Conservation (phyloP, 768 basidiomycete species). For the Punctularia strigosozonata region DNA sequence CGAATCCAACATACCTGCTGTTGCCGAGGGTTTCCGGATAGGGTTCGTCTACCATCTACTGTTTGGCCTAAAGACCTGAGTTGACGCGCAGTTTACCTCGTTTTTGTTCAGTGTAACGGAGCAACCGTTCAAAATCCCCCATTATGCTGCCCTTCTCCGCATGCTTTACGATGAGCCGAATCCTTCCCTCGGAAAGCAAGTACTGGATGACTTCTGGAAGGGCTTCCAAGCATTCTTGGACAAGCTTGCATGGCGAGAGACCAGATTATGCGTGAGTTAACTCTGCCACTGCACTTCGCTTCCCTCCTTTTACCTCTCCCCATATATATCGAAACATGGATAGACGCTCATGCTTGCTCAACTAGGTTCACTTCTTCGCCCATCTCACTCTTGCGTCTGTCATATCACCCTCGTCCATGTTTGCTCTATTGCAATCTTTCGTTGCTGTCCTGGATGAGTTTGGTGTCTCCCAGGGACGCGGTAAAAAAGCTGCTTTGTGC, state of each 20-base stretch:
- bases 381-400: constrained; percentile 70
- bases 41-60: constrained; percentile 31
- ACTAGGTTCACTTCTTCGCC: constrained; percentile 87
- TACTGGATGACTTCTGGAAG: constrained; percentile 85
- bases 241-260: constrained; percentile 84
- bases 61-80: background rate
- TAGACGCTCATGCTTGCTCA: background rate
- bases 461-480: constrained; percentile 76
- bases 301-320: background rate
- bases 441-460: constrained; percentile 83
- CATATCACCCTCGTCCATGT: constrained; percentile 68
- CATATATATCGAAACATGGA: background rate
- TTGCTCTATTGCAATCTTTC: constrained; percentile 73
- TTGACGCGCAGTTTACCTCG: constrained; percentile 6
- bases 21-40: constrained; percentile 68
- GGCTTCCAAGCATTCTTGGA: constrained; percentile 85
- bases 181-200: constrained; percentile 49
- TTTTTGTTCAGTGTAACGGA: constrained; percentile 64
- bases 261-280: constrained; percentile 68
- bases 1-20: constrained; percentile 43
- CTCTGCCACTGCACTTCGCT: background rate
- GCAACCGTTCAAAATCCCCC: constrained; percentile 89
- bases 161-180: constrained; percentile 41
- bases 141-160: constrained; percentile 73
- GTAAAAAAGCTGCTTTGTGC: constrained; percentile 69